Conservation (phyloP, 257 asterid species). For the Nicotiana tomentosiformis region DNA sequence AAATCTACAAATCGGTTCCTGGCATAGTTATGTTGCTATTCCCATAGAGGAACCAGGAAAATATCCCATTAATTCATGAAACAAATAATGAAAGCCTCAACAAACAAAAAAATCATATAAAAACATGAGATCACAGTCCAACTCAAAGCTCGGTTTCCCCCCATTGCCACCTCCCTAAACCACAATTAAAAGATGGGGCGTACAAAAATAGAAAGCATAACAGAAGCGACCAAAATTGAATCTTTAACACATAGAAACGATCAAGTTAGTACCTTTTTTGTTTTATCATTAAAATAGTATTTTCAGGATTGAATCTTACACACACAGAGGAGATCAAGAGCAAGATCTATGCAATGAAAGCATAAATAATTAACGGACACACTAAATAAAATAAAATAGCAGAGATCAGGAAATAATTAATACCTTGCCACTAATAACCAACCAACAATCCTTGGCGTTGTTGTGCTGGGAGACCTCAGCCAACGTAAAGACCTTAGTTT, state of each 20-base stretch:
- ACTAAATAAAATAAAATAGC: neutral
- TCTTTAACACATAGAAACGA: neutral
- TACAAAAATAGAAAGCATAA: neutral
- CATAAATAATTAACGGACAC: constrained; percentile 12
- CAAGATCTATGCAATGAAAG: constrained; percentile 18
- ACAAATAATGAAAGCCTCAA: neutral
- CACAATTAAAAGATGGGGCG: neutral
- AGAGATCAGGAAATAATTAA: neutral
- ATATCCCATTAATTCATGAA: neutral
- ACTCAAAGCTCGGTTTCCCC: neutral
- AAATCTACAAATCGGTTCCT: neutral
- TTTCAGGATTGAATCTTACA: constrained; percentile 6
- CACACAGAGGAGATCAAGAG: neutral
- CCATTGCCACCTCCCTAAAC: neutral
- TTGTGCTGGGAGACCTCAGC: constrained; percentile 77
- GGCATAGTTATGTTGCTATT: neutral
- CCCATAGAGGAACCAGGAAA: neutral
- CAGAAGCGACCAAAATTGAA: neutral
- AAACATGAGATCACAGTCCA: neutral
- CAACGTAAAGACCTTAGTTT: constrained; percentile 42
- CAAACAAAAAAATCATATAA: neutral
- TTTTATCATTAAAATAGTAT: neutral
- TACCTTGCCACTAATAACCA: constrained; percentile 70
- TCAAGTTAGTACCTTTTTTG: neutral
- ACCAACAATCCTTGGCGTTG: constrained; percentile 78